A percentile compares a stretch with the other conserved stretches of the same genome.
Evolutionary conservation across 768 basidiomycete genomes (phyloP).

Genomic region (Tubosaeta sp.): DNA sequence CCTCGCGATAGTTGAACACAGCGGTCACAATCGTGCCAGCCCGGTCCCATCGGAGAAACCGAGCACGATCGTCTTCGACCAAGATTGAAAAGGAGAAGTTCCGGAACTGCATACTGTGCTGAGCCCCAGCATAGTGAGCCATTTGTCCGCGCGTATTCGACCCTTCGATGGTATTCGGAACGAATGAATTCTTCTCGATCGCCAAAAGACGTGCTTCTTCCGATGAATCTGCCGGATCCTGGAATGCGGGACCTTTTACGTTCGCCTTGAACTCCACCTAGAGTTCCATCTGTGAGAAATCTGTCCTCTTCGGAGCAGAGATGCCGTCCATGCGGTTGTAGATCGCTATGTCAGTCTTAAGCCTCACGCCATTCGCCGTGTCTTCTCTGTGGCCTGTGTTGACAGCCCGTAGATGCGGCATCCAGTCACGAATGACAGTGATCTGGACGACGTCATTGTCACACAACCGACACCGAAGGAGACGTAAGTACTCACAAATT

Average conservation of each 20-base stretch:
- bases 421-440: too few relatives aligned
- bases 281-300: background rate
- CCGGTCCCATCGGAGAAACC: background rate
- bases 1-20: background rate
- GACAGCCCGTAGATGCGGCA: too few relatives aligned
- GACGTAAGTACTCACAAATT: too few relatives aligned
- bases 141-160: background rate
- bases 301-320: background rate
- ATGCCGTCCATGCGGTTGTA: background rate
- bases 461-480: too few relatives aligned
- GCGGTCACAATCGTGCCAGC: background rate
- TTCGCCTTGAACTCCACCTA: background rate
- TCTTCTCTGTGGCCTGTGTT: constrained; percentile 3
- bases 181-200: background rate
- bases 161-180: background rate
- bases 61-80: too few relatives aligned
- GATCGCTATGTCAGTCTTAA: background rate
- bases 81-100: too few relatives aligned
- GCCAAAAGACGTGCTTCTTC: too few relatives aligned
- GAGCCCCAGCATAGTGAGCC: background rate
- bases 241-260: background rate
- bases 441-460: too few relatives aligned
- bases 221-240: background rate
- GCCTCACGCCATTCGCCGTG: background rate
- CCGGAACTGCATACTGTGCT: background rate